Base-by-base conservation (phyloP, 108 stramenopile genomes). In the Epithemia pelagica region DNA sequence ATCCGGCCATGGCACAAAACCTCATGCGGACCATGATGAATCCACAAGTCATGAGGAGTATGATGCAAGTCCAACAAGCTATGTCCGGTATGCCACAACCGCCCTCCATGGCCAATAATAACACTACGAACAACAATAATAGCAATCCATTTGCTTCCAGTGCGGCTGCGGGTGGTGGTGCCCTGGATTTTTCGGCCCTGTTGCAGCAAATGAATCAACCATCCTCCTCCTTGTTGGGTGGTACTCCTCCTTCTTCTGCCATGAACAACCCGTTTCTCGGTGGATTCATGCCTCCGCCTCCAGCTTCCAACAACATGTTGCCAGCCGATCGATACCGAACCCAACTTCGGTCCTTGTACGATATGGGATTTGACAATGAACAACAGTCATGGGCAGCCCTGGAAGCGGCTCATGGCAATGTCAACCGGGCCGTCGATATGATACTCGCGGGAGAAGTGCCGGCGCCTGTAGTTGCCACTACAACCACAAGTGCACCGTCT, bases 341-440 rank as follows among this genome's bases (percentile, higher is more conserved):
- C 23, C 92, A 94, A 73, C 71, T 94, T 30, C 79, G 85, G 64
- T 79, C 73, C 52, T 68, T 94, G 32, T 57, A 82, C 23, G 89
- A 85, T 66, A 92, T 96, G 91, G 95, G 95, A 60, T 94, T 96
- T 69, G 87, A 89, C 21, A 90, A 96, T 72, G 83, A 86, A 56
- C 77, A 81, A 23, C 80, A 80, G 10, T 83, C 84, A 70, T 66
- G 94, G 59, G 74, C 69, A 29, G 90, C 88, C 25, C 75, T 96
- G 66, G 55, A 78, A 29, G 62, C 68, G 21, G 77, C 66, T 75
- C 76, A 90, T 73, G 95, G 95, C 33, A 92, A 96, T 81, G 59
- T 94, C 30, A 89, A 92, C 63, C 74, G 88, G 22, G 95, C 92
- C 5, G 83, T 96, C 28, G 92, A 96, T 75, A 65, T 71, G 57